phyloP scores from a whole-genome alignment of 2,329 filamentous ascomycete genomes.

The Cercospora brassicicola region DNA sequence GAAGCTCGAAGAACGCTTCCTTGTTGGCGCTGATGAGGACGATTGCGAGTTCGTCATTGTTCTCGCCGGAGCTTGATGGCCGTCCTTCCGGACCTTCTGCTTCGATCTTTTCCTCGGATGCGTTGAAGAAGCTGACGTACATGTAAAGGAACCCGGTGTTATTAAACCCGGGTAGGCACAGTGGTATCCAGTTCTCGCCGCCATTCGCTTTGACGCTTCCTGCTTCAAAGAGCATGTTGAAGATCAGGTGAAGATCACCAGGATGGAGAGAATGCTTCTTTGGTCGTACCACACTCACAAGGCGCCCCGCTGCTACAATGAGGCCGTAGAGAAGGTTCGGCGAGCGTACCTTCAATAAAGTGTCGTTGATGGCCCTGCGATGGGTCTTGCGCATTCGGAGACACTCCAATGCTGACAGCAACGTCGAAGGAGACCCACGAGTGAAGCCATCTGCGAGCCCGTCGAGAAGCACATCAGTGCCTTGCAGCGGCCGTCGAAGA shows the following conservation, averaged over 20 bases:
- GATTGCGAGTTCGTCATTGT: conserved; percentile 72
- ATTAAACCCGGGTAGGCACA: conserved; percentile 96
- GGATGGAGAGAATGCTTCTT: conserved; percentile 94
- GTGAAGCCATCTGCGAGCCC: conserved; percentile 94
- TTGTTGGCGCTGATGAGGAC: conserved; percentile 90
- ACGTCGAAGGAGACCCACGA: conserved; percentile 80
- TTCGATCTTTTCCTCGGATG: conserved; percentile 42
- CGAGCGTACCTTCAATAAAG: conserved; percentile 74
- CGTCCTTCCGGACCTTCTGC: conserved; percentile 32
- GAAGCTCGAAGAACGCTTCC: conserved; percentile 87
- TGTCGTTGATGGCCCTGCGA: conserved; percentile 80
- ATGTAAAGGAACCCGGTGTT: conserved; percentile 96
- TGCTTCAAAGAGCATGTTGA: conserved; percentile 99
- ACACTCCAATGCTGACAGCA: conserved; percentile 89
- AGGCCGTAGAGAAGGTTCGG: conserved; percentile 86
- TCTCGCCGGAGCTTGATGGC: conserved; percentile 37
- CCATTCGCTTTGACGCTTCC: conserved; percentile 85
- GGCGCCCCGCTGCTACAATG: conserved; percentile 84
- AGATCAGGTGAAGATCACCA: conserved; percentile 91
- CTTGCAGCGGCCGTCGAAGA: conserved; percentile 81
- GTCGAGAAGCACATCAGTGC: conserved; percentile 86
- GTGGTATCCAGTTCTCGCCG: conserved; percentile 97
- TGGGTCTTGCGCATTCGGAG: conserved; percentile 88
- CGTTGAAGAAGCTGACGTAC: conserved; percentile 94
- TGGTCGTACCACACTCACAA: conserved; percentile 92